These are phyloP conservation scores for Paraphaeosphaeria minitans DNA, from an alignment of 2,329 filamentous ascomycete species.

Conservation along the genomic window DNA sequence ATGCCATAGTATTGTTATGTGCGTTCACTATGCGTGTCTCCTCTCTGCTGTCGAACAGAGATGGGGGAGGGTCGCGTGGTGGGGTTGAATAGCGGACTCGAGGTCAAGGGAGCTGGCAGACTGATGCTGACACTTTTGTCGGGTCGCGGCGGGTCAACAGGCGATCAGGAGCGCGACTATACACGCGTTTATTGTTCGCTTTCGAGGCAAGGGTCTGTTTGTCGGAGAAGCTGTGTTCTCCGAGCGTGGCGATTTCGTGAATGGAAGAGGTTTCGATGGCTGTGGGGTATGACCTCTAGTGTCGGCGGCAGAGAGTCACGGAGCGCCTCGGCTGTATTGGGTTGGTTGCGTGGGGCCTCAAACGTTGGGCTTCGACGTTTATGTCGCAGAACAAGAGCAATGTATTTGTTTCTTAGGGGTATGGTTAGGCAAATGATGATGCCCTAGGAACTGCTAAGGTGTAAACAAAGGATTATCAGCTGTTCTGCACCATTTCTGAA, in stretches of 20 bases:
- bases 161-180: neutral
- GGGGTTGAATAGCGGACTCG: constrained; percentile 2
- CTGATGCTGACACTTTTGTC: neutral
- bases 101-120: constrained; percentile 1
- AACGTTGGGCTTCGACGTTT: neutral
- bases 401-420: neutral
- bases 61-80: neutral
- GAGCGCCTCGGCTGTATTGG: constrained; percentile 4
- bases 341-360: neutral
- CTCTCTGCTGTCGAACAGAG: constrained; percentile 1
- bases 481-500: neutral
- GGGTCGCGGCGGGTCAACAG: neutral
- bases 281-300: neutral
- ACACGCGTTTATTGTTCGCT: neutral
- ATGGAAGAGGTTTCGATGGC: neutral
- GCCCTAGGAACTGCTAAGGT: neutral
- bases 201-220: neutral
- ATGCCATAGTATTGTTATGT: constrained; percentile 2
- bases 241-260: neutral
- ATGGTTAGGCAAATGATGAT: neutral
- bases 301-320: constrained; percentile 1
- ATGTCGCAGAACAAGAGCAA: neutral
- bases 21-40: neutral
- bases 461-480: neutral
- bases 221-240: neutral